Conservation (phyloP, 176 grass and related monocot species). For the Cenchrus purpureus region DNA sequence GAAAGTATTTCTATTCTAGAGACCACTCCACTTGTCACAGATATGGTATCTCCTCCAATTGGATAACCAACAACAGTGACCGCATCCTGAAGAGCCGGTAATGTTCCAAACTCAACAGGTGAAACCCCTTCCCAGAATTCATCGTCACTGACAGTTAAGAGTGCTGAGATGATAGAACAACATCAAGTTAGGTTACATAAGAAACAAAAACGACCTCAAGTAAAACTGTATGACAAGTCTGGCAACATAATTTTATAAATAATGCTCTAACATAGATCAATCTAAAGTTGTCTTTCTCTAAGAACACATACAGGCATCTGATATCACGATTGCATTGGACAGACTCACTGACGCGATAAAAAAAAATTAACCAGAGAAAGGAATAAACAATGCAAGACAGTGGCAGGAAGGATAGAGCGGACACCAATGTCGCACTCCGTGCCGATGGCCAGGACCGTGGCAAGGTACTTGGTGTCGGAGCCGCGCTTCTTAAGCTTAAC, state of each 20-base stretch:
- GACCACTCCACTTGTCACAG: slow-evolving; percentile 98
- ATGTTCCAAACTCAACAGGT: slow-evolving; percentile 80
- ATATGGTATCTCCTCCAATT: slow-evolving; percentile 98
- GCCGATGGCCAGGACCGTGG: slow-evolving; percentile 88
- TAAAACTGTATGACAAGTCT: not conserved
- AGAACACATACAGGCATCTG: not conserved
- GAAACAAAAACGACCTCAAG: not conserved
- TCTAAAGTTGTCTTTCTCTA: not conserved
- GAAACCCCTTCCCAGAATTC: slow-evolving; percentile 96
- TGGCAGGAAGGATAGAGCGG: not conserved
- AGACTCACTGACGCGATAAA: not conserved
- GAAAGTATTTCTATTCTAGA: slow-evolving; percentile 99
- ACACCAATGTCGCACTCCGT: slow-evolving; percentile 94
- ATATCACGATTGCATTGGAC: not conserved
- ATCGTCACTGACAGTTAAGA: slow-evolving; percentile 86
- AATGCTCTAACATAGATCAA: not conserved
- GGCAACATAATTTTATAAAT: not conserved
- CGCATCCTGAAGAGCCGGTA: slow-evolving; percentile 90
- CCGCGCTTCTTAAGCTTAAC: slow-evolving; percentile 99
- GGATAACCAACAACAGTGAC: slow-evolving; percentile 97
- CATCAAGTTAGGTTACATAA: slow-evolving; percentile 20
- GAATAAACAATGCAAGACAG: slow-evolving; percentile 10
- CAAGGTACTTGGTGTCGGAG: slow-evolving; percentile 93
- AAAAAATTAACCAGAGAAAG: not conserved
- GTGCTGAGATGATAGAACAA: slow-evolving; percentile 47